Conservation (phyloP, 2,329 filamentous ascomycete species). For the Zymoseptoria brevis region DNA sequence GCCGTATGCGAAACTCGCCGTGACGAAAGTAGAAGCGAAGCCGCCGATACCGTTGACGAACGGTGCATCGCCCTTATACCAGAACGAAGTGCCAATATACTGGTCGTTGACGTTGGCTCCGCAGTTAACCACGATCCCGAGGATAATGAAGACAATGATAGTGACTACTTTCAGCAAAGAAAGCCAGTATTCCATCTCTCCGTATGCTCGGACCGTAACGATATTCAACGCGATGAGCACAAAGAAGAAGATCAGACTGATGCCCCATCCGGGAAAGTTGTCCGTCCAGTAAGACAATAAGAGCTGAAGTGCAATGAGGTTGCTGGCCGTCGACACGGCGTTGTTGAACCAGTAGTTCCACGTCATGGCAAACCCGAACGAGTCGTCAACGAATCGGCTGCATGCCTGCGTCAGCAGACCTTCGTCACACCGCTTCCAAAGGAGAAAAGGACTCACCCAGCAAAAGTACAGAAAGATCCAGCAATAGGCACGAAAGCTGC, state of each 20-base stretch:
- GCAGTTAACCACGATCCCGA: constrained; percentile 53
- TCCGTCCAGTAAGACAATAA: constrained; percentile 55
- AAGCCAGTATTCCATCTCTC: constrained; percentile 48
- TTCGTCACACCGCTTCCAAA: constrained; percentile 51
- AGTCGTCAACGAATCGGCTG: constrained; percentile 63
- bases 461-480: constrained; percentile 60
- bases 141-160: constrained; percentile 53
- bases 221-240: constrained; percentile 48
- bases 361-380: constrained; percentile 66
- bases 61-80: constrained; percentile 52
- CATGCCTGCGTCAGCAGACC: neutral
- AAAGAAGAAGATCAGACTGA: constrained; percentile 55
- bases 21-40: constrained; percentile 58
- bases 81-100: constrained; percentile 64
- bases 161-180: constrained; percentile 48
- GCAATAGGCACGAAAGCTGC: constrained; percentile 70
- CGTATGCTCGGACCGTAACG: constrained; percentile 47
- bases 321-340: constrained; percentile 52
- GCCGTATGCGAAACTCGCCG: constrained; percentile 52
- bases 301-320: constrained; percentile 53
- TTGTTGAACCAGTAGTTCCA: constrained; percentile 59
- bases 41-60: constrained; percentile 59
- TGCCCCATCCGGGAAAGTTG: constrained; percentile 54
- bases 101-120: constrained; percentile 57
- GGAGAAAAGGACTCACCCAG: constrained; percentile 45